Base-by-base conservation (phyloP, 768 basidiomycete species). In the Mycena leptocephala region DNA sequence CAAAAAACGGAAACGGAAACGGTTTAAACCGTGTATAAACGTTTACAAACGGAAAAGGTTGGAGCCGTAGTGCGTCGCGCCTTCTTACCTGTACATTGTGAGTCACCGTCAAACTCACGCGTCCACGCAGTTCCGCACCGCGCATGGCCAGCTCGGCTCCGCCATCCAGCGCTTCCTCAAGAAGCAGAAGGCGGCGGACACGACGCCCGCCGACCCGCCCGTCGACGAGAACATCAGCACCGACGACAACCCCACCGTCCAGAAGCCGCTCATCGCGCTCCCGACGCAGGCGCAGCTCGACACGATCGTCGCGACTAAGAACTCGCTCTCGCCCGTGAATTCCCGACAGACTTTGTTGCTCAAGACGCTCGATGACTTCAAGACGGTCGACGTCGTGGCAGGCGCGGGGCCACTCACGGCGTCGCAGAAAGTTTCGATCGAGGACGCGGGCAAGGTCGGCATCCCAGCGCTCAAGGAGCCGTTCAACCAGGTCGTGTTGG, bases 401-500 rank as follows among this genome's bases (percentile, higher is more conserved):
- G 62, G 62, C 14, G 62, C 62, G 8, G 62, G 62, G 13, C 24
- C 37, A 24, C 24, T 63, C 35, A 26, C 62, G 16, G 22, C 62
- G 9, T 37, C 62, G 8, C 62, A 63, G 39, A 63, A 22, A 24
- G 62, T 63, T 7, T 11, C n/a, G 24, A 43, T 63, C 13, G 67
- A 58, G 67, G 67, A 69, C 26, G 67, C 67, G 11, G 24, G 26
- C 3, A 43, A 68, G 37, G 67, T 69, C 16, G 67, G 67, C 26
- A 69, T 69, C 11, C 67, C 67, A 3, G 9, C 67, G 26, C 55
- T 69, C 37, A 58, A 28, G 39, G 53, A 69, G 41, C 67, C 67
- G 53, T 69, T 69, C 67, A 69, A 69, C 28, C 67, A 69, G 67
- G 67, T 69, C 16, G 67, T 69, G 56, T 43, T 69, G 35, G 55